These are phyloP conservation scores for Claviceps monticola DNA, from an alignment of 2,329 filamentous ascomycete genomes.

Conservation along the genomic window DNA sequence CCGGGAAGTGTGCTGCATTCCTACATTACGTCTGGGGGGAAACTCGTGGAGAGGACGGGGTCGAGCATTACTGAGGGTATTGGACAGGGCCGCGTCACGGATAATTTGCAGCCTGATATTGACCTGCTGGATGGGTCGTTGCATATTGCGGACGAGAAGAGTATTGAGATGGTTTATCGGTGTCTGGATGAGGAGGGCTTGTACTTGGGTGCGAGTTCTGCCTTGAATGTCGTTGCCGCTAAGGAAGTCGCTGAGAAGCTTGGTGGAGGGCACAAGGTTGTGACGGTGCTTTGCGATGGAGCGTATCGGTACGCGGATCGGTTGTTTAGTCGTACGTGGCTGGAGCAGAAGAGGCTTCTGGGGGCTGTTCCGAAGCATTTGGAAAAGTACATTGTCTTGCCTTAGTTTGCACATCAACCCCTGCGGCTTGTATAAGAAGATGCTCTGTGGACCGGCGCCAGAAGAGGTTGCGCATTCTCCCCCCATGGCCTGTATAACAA, in stretches of 20 bases:
- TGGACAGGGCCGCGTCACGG: slow-evolving; percentile 90
- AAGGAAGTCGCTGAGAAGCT: slow-evolving; percentile 87
- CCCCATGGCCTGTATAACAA: no score
- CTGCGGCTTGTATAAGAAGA: no score
- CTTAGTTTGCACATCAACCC: slow-evolving; percentile 28
- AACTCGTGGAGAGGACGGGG: slow-evolving; percentile 66
- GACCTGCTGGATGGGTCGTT: slow-evolving; percentile 73
- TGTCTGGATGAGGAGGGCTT: slow-evolving; percentile 92
- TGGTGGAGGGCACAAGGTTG: slow-evolving; percentile 77
- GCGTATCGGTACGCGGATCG: slow-evolving; percentile 96
- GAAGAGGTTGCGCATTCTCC: no score
- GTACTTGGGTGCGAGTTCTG: slow-evolving; percentile 87
- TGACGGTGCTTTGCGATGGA: slow-evolving; percentile 88
- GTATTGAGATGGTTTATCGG: slow-evolving; percentile 93
- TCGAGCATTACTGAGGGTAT: slow-evolving; percentile 96
- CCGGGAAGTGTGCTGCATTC: slow-evolving; percentile 87
- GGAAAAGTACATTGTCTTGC: slow-evolving; percentile 88
- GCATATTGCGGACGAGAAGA: slow-evolving; percentile 81
- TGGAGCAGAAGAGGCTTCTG: slow-evolving; percentile 72
- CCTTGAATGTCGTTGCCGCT: slow-evolving; percentile 88
- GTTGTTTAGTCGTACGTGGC: slow-evolving; percentile 83
- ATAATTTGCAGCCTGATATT: slow-evolving; percentile 80
- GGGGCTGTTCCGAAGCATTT: slow-evolving; percentile 71
- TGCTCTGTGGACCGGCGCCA: no score
- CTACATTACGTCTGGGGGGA: slow-evolving; percentile 76